Evolutionary conservation across 2,329 filamentous ascomycete genomes (phyloP).

Genomic region (Epichloe baconii): DNA sequence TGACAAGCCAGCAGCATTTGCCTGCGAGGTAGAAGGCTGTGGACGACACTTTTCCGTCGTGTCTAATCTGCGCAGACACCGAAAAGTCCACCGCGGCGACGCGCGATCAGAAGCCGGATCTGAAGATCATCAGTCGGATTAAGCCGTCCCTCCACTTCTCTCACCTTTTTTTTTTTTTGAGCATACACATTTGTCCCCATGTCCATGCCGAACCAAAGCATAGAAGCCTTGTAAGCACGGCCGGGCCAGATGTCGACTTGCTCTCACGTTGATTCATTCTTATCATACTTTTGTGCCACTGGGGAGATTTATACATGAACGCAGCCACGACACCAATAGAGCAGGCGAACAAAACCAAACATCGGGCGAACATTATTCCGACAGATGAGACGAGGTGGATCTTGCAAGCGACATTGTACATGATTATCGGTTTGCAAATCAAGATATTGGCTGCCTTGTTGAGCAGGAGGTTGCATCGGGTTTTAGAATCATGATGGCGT

Average conservation of each 20-base stretch:
- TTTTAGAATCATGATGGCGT: not conserved
- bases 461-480: not conserved
- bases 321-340: not conserved
- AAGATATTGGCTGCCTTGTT: not conserved
- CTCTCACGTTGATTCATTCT: not conserved
- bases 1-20: slow-evolving; percentile 52
- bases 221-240: slow-evolving; percentile 7
- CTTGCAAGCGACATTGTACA: not conserved
- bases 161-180: not conserved
- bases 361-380: too few species aligned
- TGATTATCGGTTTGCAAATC: not conserved
- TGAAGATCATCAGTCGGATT: slow-evolving; percentile 50
- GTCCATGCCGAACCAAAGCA: slow-evolving; percentile 4
- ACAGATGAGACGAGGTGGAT: not conserved
- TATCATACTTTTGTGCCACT: not conserved
- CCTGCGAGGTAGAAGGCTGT: slow-evolving; percentile 87
- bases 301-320: not conserved
- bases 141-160: slow-evolving; percentile 8
- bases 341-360: not conserved
- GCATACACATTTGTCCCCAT: not conserved
- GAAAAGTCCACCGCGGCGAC: slow-evolving; percentile 80
- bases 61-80: slow-evolving; percentile 84
- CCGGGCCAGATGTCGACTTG: not conserved
- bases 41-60: slow-evolving; percentile 95
- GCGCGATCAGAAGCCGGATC: slow-evolving; percentile 49